Evolutionary conservation across 1,284 basidiomycete genomes (phyloP).

Genomic region (Stereum hirsutum): DNA sequence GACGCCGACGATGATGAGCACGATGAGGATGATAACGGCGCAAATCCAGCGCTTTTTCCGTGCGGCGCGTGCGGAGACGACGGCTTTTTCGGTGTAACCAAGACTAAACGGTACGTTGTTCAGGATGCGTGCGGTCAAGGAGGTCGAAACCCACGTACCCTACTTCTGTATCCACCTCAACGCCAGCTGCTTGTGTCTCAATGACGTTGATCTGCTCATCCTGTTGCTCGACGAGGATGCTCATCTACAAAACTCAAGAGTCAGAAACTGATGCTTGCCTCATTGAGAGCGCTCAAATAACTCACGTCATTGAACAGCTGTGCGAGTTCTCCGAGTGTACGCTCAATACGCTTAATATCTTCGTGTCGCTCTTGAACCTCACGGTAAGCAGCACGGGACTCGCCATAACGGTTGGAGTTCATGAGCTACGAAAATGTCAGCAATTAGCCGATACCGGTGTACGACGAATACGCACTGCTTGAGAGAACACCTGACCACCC

Average conservation of each 20-base stretch:
- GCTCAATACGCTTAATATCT: conserved; percentile 93
- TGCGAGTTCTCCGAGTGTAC: conserved; percentile 86
- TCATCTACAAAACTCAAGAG: conserved; percentile 51
- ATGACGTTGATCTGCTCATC: conserved; percentile 80
- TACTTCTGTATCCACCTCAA: conserved; percentile 74
- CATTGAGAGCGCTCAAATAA: conserved; percentile 5
- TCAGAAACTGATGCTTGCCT: not conserved
- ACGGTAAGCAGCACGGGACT: conserved; percentile 85
- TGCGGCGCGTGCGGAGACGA: conserved; percentile 79
- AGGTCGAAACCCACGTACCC: conserved; percentile 48
- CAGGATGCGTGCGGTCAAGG: not conserved
- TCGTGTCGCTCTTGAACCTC: conserved; percentile 96
- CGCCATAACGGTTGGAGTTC: conserved; percentile 86
- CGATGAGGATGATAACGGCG: conserved; percentile 49
- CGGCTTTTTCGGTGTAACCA: conserved; percentile 79
- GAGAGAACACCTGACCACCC: conserved; percentile 86
- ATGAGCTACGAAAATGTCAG: conserved; percentile 51
- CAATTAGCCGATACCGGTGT: not conserved
- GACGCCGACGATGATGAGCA: conserved; percentile 57
- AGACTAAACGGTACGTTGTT: conserved; percentile 40
- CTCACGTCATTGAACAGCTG: conserved; percentile 91
- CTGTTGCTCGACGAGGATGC: conserved; percentile 88
- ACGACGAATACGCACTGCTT: conserved; percentile 58
- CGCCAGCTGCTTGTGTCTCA: conserved; percentile 63
- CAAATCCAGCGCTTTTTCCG: conserved; percentile 94